Conservation (phyloP, 192 early-diverging fungal species). For the Radiomyces spectabilis region DNA sequence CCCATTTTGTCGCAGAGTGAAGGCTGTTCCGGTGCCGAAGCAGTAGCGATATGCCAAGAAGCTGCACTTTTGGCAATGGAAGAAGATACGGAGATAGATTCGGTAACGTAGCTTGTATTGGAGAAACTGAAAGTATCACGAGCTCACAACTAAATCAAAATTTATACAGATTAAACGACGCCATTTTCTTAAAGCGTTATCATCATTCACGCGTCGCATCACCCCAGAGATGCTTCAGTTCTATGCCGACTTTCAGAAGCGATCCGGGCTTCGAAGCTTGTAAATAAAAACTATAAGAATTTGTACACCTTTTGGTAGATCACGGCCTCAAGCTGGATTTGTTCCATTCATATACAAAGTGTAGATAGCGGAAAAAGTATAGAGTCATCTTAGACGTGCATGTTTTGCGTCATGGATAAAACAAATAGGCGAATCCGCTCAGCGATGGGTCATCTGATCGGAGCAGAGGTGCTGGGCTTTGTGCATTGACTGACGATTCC, state of each 20-base stretch:
- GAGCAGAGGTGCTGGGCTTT: no score
- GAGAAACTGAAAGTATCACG: background rate
- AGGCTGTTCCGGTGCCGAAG: conserved; percentile 93
- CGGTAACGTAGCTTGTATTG: conserved; percentile 20
- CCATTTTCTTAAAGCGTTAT: conserved; percentile 63
- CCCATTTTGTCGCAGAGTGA: conserved; percentile 49
- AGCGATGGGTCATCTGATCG: no score
- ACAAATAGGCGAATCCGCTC: no score
- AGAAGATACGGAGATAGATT: conserved; percentile 50
- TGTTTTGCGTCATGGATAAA: no score
- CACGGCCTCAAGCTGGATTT: no score
- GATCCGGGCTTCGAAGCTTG: conserved; percentile 42
- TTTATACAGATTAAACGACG: conserved; percentile 33
- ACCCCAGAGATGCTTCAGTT: conserved; percentile 87
- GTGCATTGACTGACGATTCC: no score
- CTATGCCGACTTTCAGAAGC: conserved; percentile 65
- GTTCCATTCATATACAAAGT: conserved; percentile 1
- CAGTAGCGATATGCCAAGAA: conserved; percentile 88
- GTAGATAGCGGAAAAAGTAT: no score
- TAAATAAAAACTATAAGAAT: conserved; percentile 12
- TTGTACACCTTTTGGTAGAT: no score
- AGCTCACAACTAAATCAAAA: background rate
- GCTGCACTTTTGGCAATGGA: conserved; percentile 91
- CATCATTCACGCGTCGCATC: conserved; percentile 64
- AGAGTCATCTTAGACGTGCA: no score